phyloP scores from a whole-genome alignment of 306 rosid species.

The Pterocarpus santalinus region DNA sequence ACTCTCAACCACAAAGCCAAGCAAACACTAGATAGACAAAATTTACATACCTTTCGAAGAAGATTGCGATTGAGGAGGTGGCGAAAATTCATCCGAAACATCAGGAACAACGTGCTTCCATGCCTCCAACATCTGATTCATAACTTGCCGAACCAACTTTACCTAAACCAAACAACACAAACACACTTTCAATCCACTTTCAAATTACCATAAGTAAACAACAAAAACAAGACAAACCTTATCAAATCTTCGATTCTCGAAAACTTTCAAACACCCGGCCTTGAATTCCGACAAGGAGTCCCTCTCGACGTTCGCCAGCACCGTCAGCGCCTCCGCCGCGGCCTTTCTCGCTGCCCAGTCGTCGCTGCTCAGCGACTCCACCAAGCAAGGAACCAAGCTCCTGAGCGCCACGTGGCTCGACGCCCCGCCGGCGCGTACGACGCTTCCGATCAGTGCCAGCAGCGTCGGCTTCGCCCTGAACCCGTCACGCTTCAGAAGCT shows the following conservation, averaged over 20 bases:
- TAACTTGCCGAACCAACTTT: conserved; percentile 85
- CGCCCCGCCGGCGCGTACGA: conserved; percentile 71
- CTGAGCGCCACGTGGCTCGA: conserved; percentile 62
- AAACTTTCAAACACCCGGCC: conserved; percentile 65
- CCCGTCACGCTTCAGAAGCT: conserved; percentile 70
- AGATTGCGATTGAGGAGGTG: conserved; percentile 71
- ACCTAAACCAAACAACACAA: conserved; percentile 61
- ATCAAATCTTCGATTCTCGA: conserved; percentile 84
- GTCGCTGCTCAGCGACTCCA: conserved; percentile 64
- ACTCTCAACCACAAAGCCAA: conserved; percentile 33
- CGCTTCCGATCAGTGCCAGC: conserved; percentile 74
- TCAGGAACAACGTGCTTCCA: conserved; percentile 96
- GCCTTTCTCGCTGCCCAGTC: conserved; percentile 97
- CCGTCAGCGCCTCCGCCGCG: conserved; percentile 78
- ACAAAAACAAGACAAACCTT: conserved; percentile 58
- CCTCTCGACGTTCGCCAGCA: conserved; percentile 72
- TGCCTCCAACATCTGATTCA: conserved; percentile 87
- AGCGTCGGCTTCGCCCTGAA: conserved; percentile 90
- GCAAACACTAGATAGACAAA: conserved; percentile 6
- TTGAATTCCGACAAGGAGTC: conserved; percentile 77
- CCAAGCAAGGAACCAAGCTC: conserved; percentile 73
- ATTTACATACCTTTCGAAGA: conserved; percentile 74
- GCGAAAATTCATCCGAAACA: conserved; percentile 74
- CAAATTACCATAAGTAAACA: conserved; percentile 41
- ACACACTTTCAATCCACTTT: conserved; percentile 29